Conservation (phyloP, 495 filamentous ascomycete species). For the Aspergillus funiculosus region DNA sequence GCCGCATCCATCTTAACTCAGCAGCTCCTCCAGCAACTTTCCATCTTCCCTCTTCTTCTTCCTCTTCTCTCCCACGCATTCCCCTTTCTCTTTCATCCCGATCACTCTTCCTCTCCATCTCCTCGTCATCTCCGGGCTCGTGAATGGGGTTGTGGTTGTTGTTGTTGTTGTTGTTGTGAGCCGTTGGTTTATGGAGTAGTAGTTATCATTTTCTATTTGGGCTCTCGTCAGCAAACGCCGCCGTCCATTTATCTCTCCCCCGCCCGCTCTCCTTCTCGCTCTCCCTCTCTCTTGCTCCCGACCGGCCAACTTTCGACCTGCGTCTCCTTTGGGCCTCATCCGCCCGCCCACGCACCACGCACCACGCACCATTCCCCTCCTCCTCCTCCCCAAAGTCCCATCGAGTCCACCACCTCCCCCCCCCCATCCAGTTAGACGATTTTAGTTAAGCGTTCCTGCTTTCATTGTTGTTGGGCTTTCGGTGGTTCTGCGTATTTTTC, state of each 20-base stretch:
- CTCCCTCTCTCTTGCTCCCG: slow-evolving; percentile 23
- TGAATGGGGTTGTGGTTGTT: slow-evolving; percentile 19
- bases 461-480: slow-evolving; percentile 20
- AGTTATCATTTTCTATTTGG: slow-evolving; percentile 14
- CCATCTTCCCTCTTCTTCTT: not conserved
- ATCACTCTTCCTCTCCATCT: slow-evolving; percentile 13
- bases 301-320: slow-evolving; percentile 11
- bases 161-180: too few species aligned
- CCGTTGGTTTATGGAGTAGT: slow-evolving; percentile 10
- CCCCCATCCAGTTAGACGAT: too few species aligned
- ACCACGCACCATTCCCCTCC: too few species aligned
- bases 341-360: too few species aligned
- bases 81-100: slow-evolving; percentile 30
- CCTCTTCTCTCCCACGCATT: slow-evolving; percentile 1
- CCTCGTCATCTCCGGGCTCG: slow-evolving; percentile 4
- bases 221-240: slow-evolving; percentile 22
- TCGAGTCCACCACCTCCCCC: too few species aligned
- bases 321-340: slow-evolving; percentile 14
- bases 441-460: slow-evolving; percentile 15
- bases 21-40: slow-evolving; percentile 9
- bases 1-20: slow-evolving; percentile 25
- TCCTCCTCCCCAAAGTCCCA: slow-evolving; percentile 13
- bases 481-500: slow-evolving; percentile 13
- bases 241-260: slow-evolving; percentile 14
- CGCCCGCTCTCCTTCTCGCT: slow-evolving; percentile 15